phyloP scores from a whole-genome alignment of 2,329 filamentous ascomycete genomes.

The Epichloe bromicola region DNA sequence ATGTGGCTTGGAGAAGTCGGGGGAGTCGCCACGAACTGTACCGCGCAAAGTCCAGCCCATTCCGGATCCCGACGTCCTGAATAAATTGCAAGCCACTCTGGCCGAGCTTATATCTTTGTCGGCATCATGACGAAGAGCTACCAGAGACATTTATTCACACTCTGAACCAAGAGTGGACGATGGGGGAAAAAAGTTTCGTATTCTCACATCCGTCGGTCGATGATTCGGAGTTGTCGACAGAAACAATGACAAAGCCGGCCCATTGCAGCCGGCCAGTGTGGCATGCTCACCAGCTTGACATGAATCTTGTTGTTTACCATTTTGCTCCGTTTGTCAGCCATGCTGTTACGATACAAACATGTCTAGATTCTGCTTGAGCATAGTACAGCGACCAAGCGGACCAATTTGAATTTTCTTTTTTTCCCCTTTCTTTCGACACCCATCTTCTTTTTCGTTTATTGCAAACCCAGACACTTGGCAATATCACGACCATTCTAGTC shows the following conservation, averaged over 20 bases:
- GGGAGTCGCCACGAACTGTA: conserved; percentile 43
- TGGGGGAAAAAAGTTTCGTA: too few species aligned
- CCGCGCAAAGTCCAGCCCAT: conserved; percentile 48
- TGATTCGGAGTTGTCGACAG: too few species aligned
- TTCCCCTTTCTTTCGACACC: background rate
- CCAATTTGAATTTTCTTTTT: background rate
- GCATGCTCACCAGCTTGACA: background rate
- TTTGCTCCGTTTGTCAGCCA: background rate
- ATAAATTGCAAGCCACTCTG: conserved; percentile 43
- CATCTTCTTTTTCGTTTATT: background rate
- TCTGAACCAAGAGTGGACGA: too few species aligned
- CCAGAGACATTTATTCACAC: background rate
- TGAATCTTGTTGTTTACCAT: background rate
- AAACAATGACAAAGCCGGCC: too few species aligned
- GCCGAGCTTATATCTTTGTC: conserved; percentile 21
- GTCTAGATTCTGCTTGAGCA: background rate
- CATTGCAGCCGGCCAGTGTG: too few species aligned
- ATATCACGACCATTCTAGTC: background rate
- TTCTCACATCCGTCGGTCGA: too few species aligned
- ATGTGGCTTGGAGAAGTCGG: conserved; percentile 49
- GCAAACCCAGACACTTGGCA: background rate
- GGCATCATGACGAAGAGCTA: background rate
- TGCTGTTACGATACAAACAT: background rate
- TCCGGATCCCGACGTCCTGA: conserved; percentile 47
- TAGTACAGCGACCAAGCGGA: background rate